A percentile compares a stretch with the other conserved stretches of the same genome.
Evolutionary conservation across 176 grass and related monocot genomes (phyloP).

Genomic region (Oryza brachyantha): DNA sequence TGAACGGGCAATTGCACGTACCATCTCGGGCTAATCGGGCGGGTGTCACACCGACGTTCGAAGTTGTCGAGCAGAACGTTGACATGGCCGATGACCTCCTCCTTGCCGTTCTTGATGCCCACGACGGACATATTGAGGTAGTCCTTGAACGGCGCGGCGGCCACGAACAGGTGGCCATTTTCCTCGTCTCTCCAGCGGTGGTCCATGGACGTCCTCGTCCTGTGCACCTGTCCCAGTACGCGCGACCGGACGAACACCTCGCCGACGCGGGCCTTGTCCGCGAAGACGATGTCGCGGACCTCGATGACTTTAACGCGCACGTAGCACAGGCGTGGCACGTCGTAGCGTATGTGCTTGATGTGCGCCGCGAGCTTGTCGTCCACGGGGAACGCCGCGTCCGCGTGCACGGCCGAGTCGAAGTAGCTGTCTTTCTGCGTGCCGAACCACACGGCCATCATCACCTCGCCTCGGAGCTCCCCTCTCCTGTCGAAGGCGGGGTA

Average conservation of each 20-base stretch:
- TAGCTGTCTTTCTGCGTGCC: conserved; percentile 72
- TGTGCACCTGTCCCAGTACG: conserved; percentile 35
- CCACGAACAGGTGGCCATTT: conserved; percentile 49
- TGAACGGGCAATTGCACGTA: neutral
- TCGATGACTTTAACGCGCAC: conserved; percentile 58
- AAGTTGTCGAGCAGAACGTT: conserved; percentile 40
- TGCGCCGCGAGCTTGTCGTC: conserved; percentile 47
- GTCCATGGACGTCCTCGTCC: conserved; percentile 30
- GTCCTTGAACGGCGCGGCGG: conserved; percentile 61
- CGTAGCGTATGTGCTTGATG: conserved; percentile 65
- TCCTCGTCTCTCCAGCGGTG: conserved; percentile 56
- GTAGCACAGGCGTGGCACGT: conserved; percentile 64
- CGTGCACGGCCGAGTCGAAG: conserved; percentile 59
- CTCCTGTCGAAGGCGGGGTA: conserved; percentile 41
- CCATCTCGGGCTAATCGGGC: conserved; percentile 43
- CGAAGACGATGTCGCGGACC: conserved; percentile 42
- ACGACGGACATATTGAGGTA: conserved; percentile 47
- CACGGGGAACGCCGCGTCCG: conserved; percentile 40
- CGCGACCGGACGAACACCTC: conserved; percentile 46
- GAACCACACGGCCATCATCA: conserved; percentile 71
- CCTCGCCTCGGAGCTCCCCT: conserved; percentile 40
- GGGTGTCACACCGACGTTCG: conserved; percentile 47
- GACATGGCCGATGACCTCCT: conserved; percentile 54
- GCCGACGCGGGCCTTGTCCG: conserved; percentile 44
- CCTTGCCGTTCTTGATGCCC: conserved; percentile 54